These are phyloP conservation scores for Backusella morwellensis DNA, from an alignment of 192 early-diverging fungal genomes.

Conservation along the genomic window DNA sequence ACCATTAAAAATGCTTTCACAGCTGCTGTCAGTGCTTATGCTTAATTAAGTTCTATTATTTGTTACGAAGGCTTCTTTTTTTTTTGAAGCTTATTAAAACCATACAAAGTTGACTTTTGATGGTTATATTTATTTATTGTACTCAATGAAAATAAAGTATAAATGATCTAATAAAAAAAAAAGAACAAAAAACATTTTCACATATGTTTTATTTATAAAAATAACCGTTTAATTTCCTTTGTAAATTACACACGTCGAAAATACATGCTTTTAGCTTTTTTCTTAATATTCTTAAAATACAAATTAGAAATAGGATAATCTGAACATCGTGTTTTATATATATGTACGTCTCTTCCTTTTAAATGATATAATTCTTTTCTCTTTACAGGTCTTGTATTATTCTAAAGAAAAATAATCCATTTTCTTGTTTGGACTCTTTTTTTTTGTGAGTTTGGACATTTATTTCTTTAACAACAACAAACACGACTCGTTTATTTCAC, in stretches of 20 bases:
- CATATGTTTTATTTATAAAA: no score
- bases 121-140: background rate
- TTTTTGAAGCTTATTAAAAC: background rate
- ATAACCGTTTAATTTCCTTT: no score
- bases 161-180: background rate
- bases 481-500: background rate
- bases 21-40: slow-evolving; percentile 5
- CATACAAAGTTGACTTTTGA: background rate
- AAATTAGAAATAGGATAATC: no score
- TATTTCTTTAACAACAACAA: background rate
- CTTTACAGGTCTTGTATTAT: background rate
- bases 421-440: background rate
- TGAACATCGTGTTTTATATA: no score
- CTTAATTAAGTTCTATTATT: background rate
- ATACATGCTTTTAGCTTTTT: no score
- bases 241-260: no score
- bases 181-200: no score
- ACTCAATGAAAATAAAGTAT: background rate
- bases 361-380: no score
- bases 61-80: background rate
- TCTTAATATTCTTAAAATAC: no score
- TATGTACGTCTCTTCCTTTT: no score
- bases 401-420: background rate
- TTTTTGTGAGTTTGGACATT: background rate
- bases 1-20: slow-evolving; percentile 4